Conservation (phyloP, 176 grass and related monocot species). For the Cenchrus americanus region DNA sequence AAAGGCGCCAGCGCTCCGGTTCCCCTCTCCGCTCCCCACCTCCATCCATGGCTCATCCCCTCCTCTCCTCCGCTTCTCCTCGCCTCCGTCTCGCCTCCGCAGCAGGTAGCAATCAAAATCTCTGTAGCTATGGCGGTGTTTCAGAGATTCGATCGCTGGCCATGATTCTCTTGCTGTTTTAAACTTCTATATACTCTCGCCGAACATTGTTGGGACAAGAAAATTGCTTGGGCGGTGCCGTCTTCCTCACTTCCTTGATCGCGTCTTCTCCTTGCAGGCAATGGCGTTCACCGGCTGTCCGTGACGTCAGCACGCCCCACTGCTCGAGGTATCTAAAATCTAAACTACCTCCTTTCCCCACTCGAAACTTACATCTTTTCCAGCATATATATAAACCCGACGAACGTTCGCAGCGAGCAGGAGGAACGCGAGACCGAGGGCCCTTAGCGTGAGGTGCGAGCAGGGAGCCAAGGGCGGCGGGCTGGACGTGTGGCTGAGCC, state of each 20-base stretch:
- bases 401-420: not conserved
- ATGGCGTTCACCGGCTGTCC: slow-evolving; percentile 12
- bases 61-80: slow-evolving; percentile 14
- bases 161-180: not conserved
- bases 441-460: slow-evolving; percentile 62
- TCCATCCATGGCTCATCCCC: slow-evolving; percentile 46
- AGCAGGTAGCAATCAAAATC: not conserved
- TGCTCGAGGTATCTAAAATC: not conserved
- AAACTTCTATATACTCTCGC: not conserved
- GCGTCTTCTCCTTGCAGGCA: not conserved
- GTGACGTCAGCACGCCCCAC: slow-evolving; percentile 10
- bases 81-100: not conserved
- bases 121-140: not conserved
- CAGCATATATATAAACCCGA: not conserved
- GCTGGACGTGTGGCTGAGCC: slow-evolving; percentile 80
- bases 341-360: not conserved
- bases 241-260: not conserved
- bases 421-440: slow-evolving; percentile 35
- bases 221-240: not conserved
- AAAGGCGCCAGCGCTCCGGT: not conserved
- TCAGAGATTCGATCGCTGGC: not conserved
- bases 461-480: slow-evolving; percentile 65
- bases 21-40: not conserved
- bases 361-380: not conserved
- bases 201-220: not conserved